Base-by-base conservation (phyloP, 495 filamentous ascomycete species). In the Wilcoxina mikolae region DNA sequence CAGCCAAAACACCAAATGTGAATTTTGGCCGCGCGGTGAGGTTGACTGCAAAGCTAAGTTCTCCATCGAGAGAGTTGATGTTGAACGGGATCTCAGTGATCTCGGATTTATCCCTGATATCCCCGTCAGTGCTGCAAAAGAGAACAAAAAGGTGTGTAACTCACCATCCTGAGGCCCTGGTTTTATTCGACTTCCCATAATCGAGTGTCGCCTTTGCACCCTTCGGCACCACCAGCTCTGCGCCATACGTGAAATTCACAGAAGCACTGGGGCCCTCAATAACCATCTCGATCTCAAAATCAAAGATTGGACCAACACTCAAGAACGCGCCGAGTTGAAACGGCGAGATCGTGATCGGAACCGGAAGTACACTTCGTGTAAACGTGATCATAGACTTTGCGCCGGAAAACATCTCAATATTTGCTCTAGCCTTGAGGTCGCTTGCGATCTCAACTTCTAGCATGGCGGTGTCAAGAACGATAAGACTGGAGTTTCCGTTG, bases 21-120 rank as follows among this genome's bases (percentile, higher is more conserved):
- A 59, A 17, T 18, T 47, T 58, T 20, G 57, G 57, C 15, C 56
- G 48, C 22, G 55, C 41, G 10, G 57, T 59, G 3, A 59, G 26
- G 12, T 58, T 59, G 5, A 58, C 20, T 17, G 11, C 52, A 23
- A 59, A 24, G 20, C 41, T 49, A 3, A 59, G 39, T n/a, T 58
- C 24, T 2, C 57, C 55, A 7, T 39, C 48, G 9, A 59, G 17
- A 4, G 38, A 20, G 55, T 51, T 59, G 39, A 59, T 22, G 18
- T 18, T 15, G 38, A 59, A 53, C 2, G 57, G 57, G 20, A 59
- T 53, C 22, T 58, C 47, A 0, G 15, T 52, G 7, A 59, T 24
- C 5, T 29, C 12, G 12, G 55, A 52, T 53, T 52, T 29, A 26
- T 59, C 41, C 57, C 57, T 59, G 31, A 20, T 28, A 45, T 44